Evolutionary conservation across 2,329 filamentous ascomycete genomes (phyloP).

Genomic region (Cercospora sojina): DNA sequence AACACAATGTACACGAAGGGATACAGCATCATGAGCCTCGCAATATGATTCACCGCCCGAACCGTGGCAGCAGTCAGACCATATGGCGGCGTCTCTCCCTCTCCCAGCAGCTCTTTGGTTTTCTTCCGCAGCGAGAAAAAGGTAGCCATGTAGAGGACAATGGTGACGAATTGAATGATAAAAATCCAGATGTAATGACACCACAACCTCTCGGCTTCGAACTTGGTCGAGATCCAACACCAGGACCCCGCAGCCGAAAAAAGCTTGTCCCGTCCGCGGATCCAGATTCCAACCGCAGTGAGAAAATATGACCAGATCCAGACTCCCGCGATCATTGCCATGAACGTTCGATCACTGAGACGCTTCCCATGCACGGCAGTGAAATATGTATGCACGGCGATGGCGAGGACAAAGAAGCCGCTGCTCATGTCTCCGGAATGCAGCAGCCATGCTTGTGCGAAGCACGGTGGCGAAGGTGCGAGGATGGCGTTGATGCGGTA

Average conservation of each 20-base stretch:
- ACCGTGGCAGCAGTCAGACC: slow-evolving; percentile 30
- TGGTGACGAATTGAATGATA: slow-evolving; percentile 52
- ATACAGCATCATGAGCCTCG: slow-evolving; percentile 64
- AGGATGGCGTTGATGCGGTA: slow-evolving; percentile 54
- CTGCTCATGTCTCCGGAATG: slow-evolving; percentile 65
- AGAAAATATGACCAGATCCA: slow-evolving; percentile 63
- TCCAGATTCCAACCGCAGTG: slow-evolving; percentile 52
- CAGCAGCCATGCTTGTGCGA: slow-evolving; percentile 67
- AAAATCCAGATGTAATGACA: slow-evolving; percentile 68
- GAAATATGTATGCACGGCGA: slow-evolving; percentile 66
- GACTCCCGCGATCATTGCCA: slow-evolving; percentile 47
- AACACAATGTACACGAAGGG: slow-evolving; percentile 69
- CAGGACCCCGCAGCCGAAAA: slow-evolving; percentile 63
- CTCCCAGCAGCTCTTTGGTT: slow-evolving; percentile 27
- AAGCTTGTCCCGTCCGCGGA: slow-evolving; percentile 45
- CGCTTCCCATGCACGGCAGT: slow-evolving; percentile 59
- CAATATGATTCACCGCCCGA: slow-evolving; percentile 41
- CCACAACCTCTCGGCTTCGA: slow-evolving; percentile 47
- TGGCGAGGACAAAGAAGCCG: slow-evolving; percentile 65
- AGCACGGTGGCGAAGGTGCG: slow-evolving; percentile 57
- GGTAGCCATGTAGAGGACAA: slow-evolving; percentile 50
- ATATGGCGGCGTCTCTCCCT: slow-evolving; percentile 13
- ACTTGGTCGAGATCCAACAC: slow-evolving; percentile 64
- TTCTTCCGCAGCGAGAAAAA: slow-evolving; percentile 35
- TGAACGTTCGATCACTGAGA: slow-evolving; percentile 53